Percentiles rank a stretch among this genome's conserved stretches.
Conservation (phyloP, 768 basidiomycete genomes). For the Naematelia aurantialba region DNA sequence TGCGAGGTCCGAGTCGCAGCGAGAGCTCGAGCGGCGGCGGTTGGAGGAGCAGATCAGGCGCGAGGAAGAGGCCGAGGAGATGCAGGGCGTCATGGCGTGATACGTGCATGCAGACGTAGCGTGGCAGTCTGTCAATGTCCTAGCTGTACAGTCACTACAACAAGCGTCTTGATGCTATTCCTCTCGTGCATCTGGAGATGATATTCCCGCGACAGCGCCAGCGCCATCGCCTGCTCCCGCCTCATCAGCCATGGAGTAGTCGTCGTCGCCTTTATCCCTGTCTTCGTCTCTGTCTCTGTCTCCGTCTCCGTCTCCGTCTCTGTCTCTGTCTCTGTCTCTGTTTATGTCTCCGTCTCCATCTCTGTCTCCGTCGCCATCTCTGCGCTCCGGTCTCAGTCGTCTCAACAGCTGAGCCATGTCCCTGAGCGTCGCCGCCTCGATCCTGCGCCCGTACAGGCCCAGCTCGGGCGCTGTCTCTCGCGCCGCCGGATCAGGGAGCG, state of each 20-base stretch:
- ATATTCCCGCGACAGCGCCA: background rate
- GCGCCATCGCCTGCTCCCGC: no score
- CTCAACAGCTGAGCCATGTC: conserved; percentile 23
- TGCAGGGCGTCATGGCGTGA: background rate
- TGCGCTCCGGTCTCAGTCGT: conserved; percentile 9
- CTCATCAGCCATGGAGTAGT: no score
- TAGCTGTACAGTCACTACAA: no score
- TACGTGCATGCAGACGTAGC: no score
- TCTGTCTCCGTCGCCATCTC: background rate
- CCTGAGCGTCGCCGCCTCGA: conserved; percentile 25
- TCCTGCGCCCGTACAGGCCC: conserved; percentile 34
- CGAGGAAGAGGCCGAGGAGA: conserved; percentile 34
- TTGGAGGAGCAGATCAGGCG: conserved; percentile 40
- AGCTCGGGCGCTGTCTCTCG: conserved; percentile 21
- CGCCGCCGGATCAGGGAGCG: conserved; percentile 13
- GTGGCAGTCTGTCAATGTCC: no score
- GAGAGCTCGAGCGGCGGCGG: conserved; percentile 31
- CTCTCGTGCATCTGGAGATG: background rate
- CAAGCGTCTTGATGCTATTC: no score
- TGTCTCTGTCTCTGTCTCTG: no score
- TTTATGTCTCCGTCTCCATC: no score
- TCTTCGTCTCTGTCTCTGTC: no score
- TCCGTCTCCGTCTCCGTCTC: no score
- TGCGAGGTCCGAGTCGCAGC: background rate
- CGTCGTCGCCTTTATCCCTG: no score